Base-by-base conservation (phyloP, 768 basidiomycete genomes). In the Chalciporus pseudorubinellus region DNA sequence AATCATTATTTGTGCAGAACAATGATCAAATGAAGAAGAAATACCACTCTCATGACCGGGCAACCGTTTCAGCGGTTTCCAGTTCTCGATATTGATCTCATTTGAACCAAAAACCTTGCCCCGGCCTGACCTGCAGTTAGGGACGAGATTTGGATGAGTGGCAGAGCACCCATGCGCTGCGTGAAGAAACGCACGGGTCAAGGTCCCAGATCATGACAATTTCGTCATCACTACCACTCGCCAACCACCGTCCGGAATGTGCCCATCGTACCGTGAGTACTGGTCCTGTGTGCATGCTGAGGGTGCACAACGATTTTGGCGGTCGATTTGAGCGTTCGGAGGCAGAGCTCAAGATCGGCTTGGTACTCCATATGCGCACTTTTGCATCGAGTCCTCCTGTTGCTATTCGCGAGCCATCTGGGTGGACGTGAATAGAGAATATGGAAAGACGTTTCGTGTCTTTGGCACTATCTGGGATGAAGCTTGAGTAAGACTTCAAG, bases 141-240 rank as follows among this genome's bases (percentile, higher is more conserved):
- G 49, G 12, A 50, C 52, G 21, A 48, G 53, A 39, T 49, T 46
- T 46, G 22, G 19, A 31, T 41, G 44, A 48, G 29, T 12, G 22
- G 49, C 24, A 43, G 24, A 47, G 46, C 22, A 33, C 58, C 8
- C 18, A 26, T 18, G 16, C n/a, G 44, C 10, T 16, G 39, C 16
- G 9, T 16, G 12, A 41, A 21, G 61, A 47, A 19, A 43, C 93
- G 74, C 66, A 97, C 93, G 91, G 92, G 71, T 97, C 94, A 43
- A 93, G 80, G 64, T 94, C 92, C 97, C 95, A 99, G 31, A 98
- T 84, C 86, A 98, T 90, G 26, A 97, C 84, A 57, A 95, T 89
- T 65, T 87, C 83, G 65, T 98, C 97, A 69, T 99, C 97, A 57
- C 93, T 92, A 19, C 97, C 97, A 63, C 91, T 95, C 5, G 97